Evolutionary conservation across 1,139 yeast species (phyloP).

Genomic region (Taphrina confusa): DNA sequence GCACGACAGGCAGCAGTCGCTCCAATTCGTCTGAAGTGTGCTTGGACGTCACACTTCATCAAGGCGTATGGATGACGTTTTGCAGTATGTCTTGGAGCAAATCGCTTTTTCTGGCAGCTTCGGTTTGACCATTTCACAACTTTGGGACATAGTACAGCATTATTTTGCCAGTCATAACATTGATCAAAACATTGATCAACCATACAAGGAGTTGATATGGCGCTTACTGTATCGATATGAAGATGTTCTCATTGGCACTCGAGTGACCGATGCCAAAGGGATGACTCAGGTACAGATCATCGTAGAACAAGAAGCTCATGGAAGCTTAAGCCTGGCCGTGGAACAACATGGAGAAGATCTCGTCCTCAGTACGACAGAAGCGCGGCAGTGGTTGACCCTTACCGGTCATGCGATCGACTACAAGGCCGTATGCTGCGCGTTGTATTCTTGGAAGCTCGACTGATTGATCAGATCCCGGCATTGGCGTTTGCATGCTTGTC

Average conservation of each 20-base stretch:
- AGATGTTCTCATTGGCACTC: neutral
- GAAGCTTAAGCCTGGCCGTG: neutral
- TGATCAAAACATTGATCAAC: constrained; percentile 1
- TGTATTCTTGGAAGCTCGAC: too few species aligned
- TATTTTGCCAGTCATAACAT: neutral
- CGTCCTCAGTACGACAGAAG: constrained; percentile 9
- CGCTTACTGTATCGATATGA: neutral
- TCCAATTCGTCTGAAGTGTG: too few species aligned
- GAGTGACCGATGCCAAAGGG: neutral
- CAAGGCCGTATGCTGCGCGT: neutral
- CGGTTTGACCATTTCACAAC: neutral
- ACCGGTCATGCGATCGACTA: constrained; percentile 25
- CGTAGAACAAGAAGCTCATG: neutral
- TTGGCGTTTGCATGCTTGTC: constrained; percentile 17
- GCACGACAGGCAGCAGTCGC: too few species aligned
- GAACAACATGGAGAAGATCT: neutral
- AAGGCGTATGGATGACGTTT: constrained; percentile 23
- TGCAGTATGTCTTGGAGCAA: constrained; percentile 23
- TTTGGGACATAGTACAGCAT: constrained; percentile 8
- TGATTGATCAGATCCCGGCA: constrained; percentile 8
- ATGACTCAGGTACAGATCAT: neutral
- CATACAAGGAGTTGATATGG: constrained; percentile 20
- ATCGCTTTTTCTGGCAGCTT: constrained; percentile 16
- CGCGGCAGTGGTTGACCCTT: constrained; percentile 20
- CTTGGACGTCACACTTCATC: too few species aligned